phyloP scores from a whole-genome alignment of 495 filamentous ascomycete genomes.

The Staphylotrichum tortipilum region DNA sequence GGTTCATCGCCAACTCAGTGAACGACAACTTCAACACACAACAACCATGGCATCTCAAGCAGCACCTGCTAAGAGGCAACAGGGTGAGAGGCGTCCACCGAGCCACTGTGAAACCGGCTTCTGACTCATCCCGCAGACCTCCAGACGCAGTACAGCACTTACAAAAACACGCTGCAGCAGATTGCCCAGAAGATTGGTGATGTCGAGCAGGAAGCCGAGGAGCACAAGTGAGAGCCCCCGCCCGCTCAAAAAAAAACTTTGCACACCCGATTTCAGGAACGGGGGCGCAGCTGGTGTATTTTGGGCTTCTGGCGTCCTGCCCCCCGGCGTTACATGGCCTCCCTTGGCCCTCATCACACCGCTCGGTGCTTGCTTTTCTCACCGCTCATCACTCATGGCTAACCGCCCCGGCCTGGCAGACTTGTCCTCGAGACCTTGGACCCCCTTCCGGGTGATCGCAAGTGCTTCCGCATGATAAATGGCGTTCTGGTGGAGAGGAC shows the following conservation, averaged over 20 bases:
- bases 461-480: slow-evolving; percentile 98
- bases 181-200: slow-evolving; percentile 94
- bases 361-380: slow-evolving; percentile 23
- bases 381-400: slow-evolving; percentile 26
- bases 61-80: slow-evolving; percentile 61
- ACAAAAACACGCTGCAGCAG: slow-evolving; percentile 90
- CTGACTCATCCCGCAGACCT: slow-evolving; percentile 57
- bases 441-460: slow-evolving; percentile 75
- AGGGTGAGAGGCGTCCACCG: slow-evolving; percentile 51
- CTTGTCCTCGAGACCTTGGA: slow-evolving; percentile 91
- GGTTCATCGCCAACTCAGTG: not conserved
- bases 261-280: not conserved
- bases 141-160: slow-evolving; percentile 86
- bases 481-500: slow-evolving; percentile 92
- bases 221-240: slow-evolving; percentile 98
- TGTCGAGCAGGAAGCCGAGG: slow-evolving; percentile 92
- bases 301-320: not conserved
- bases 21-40: not conserved
- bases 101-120: not conserved
- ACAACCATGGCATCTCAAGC: slow-evolving; percentile 34
- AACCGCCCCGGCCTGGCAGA: slow-evolving; percentile 46
- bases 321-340: slow-evolving; percentile 16
- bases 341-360: slow-evolving; percentile 27
- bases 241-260: no score
- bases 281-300: not conserved